phyloP scores from a whole-genome alignment of 1,284 basidiomycete species.

The Filobasidium uniguttulatum region DNA sequence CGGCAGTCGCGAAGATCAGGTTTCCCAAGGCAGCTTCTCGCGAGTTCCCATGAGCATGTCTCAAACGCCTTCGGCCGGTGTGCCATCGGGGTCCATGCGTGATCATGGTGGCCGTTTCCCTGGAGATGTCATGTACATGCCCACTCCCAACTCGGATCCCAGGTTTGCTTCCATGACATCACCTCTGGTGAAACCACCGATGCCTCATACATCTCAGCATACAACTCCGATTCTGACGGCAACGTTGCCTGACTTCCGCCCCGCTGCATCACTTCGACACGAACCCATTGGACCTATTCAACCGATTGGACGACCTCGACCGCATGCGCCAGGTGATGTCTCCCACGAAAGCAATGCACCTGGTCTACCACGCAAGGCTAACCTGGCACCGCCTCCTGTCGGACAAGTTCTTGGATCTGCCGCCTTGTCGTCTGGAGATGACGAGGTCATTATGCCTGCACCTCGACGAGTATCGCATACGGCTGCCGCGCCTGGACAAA shows the following conservation, averaged over 20 bases:
- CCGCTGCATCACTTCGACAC: conserved; percentile 2
- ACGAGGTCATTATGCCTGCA: conserved; percentile 14
- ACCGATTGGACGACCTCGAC: conserved; percentile 14
- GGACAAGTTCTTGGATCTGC: conserved; percentile 13
- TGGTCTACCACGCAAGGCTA: not conserved
- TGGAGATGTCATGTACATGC: not conserved
- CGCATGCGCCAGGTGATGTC: conserved; percentile 4
- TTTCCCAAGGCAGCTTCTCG: too few relatives aligned
- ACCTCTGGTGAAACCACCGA: not conserved
- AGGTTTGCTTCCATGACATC: conserved; percentile 3
- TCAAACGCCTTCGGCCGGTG: conserved; percentile 2
- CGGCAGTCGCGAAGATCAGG: too few relatives aligned
- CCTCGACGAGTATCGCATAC: conserved; percentile 15
- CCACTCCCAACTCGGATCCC: conserved; percentile 1
- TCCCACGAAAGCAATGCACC: conserved; percentile 3
- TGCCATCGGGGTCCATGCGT: conserved; percentile 2
- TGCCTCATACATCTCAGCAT: conserved; percentile 6
- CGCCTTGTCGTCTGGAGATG: conserved; percentile 12
- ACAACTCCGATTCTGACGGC: conserved; percentile 4
- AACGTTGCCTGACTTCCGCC: conserved; percentile 8
- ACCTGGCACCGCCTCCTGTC: not conserved
- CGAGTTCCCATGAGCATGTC: not conserved
- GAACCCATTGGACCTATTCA: conserved; percentile 15
- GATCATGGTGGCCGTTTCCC: conserved; percentile 4
- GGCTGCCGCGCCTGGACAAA: not conserved